Percentiles rank a stretch among this genome's conserved stretches.
These are phyloP conservation scores for Dendrothele bispora DNA, from an alignment of 768 basidiomycete genomes.

Conservation along the genomic window DNA sequence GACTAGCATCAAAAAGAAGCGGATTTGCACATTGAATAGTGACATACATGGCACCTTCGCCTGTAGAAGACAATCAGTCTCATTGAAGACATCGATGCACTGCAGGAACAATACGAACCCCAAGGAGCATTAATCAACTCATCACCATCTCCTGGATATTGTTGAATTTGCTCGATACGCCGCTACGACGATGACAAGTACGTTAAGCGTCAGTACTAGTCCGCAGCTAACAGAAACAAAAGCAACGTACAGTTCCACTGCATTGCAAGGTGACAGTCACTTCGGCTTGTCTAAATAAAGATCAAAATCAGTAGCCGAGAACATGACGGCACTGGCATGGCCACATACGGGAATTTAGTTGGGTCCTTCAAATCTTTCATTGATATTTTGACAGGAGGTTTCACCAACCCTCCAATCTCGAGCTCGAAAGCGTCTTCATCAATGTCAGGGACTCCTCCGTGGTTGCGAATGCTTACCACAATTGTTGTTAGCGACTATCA, in stretches of 20 bases:
- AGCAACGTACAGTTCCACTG: slow-evolving; percentile 37
- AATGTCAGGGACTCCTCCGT: slow-evolving; percentile 52
- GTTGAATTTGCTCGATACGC: slow-evolving; percentile 49
- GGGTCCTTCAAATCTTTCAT: slow-evolving; percentile 51
- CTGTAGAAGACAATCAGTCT: slow-evolving; percentile 11
- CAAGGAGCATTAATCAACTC: slow-evolving; percentile 54
- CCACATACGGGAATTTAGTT: slow-evolving; percentile 43
- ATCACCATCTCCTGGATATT: slow-evolving; percentile 56
- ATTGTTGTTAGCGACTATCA: not conserved
- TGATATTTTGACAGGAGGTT: slow-evolving; percentile 39
- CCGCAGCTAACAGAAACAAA: not conserved
- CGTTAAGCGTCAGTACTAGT: not conserved
- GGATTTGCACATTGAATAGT: not conserved
- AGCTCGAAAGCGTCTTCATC: slow-evolving; percentile 45
- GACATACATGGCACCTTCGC: slow-evolving; percentile 49
- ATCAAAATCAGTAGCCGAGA: not conserved
- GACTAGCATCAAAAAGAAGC: not conserved
- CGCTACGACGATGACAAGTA: slow-evolving; percentile 18
- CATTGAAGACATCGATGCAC: not conserved
- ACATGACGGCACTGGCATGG: not conserved
- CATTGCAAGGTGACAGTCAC: slow-evolving; percentile 57
- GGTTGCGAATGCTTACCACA: slow-evolving; percentile 48
- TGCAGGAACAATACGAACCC: slow-evolving; percentile 23
- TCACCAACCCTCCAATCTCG: slow-evolving; percentile 54
- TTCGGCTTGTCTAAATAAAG: slow-evolving; percentile 37